Conservation (phyloP, 495 filamentous ascomycete species). For the Recurvomyces mirabilis region DNA sequence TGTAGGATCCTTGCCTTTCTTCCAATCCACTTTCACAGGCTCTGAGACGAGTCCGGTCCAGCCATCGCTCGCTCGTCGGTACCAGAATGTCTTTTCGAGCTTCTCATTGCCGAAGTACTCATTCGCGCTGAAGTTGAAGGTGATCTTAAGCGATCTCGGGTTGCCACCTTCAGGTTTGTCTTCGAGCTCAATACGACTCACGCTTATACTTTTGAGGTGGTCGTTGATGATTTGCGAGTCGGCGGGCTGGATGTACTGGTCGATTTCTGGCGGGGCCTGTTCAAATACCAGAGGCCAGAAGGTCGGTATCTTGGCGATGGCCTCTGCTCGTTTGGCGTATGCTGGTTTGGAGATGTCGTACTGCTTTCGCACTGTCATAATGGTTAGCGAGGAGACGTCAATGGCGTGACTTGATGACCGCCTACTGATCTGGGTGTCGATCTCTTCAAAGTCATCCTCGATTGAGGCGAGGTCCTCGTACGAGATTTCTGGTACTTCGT, state of each 20-base stretch:
- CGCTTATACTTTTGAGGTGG: constrained; percentile 49
- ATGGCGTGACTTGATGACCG: background rate
- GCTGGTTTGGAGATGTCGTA: constrained; percentile 41
- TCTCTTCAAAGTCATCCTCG: constrained; percentile 51
- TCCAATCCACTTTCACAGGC: constrained; percentile 82
- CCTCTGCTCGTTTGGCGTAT: constrained; percentile 58
- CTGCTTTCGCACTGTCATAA: constrained; percentile 50
- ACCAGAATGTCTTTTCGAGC: constrained; percentile 84
- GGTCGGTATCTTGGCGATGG: constrained; percentile 56
- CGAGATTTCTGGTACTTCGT: constrained; percentile 18
- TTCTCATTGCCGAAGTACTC: constrained; percentile 60
- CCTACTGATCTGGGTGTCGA: constrained; percentile 59
- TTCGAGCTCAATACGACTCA: constrained; percentile 65
- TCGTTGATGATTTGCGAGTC: constrained; percentile 59
- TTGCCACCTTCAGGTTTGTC: constrained; percentile 26
- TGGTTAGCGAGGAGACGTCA: background rate
- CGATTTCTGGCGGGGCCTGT: constrained; percentile 69
- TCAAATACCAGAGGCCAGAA: constrained; percentile 88
- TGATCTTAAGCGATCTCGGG: constrained; percentile 53
- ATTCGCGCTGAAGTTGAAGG: constrained; percentile 55
- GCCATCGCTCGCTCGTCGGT: constrained; percentile 51
- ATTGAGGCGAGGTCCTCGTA: constrained; percentile 32
- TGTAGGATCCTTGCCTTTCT: constrained; percentile 70
- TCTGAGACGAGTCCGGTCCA: constrained; percentile 68
- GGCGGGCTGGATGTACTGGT: constrained; percentile 67